Evolutionary conservation across 2,329 filamentous ascomycete species (phyloP).

Genomic region (Monilinia fructicola): DNA sequence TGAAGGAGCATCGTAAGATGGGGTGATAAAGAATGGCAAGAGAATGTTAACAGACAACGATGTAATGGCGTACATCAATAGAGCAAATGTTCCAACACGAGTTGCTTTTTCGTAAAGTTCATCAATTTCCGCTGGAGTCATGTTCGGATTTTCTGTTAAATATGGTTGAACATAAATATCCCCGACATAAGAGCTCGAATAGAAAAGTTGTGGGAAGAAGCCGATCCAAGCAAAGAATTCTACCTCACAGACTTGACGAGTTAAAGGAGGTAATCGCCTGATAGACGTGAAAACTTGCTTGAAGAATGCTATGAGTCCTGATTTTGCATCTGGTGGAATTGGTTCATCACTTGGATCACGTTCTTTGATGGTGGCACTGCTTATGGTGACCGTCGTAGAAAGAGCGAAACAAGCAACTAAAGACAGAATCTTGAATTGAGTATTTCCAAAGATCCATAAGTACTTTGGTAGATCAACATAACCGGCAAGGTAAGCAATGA

Average conservation of each 20-base stretch:
- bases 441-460: conserved; percentile 78
- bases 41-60: conserved; percentile 80
- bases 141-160: conserved; percentile 73
- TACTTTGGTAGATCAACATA: conserved; percentile 75
- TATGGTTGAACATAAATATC: conserved; percentile 88
- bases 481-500: conserved; percentile 84
- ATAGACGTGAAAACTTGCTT: conserved; percentile 73
- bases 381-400: conserved; percentile 66
- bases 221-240: conserved; percentile 90
- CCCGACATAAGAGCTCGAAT: conserved; percentile 90
- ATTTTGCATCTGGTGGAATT: conserved; percentile 56
- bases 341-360: conserved; percentile 76
- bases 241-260: conserved; percentile 75
- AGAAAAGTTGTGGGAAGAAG: conserved; percentile 95
- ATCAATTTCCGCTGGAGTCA: conserved; percentile 75
- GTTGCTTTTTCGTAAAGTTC: conserved; percentile 81
- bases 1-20: conserved; percentile 62
- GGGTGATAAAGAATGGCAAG: conserved; percentile 81
- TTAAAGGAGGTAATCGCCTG: conserved; percentile 75
- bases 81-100: conserved; percentile 81
- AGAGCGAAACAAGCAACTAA: conserved; percentile 78
- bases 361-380: conserved; percentile 68
- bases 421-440: conserved; percentile 91
- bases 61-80: conserved; percentile 84
- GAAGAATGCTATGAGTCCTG: conserved; percentile 77